Base-by-base conservation (phyloP, 345 rosid genomes). In the Kandelia obovata region DNA sequence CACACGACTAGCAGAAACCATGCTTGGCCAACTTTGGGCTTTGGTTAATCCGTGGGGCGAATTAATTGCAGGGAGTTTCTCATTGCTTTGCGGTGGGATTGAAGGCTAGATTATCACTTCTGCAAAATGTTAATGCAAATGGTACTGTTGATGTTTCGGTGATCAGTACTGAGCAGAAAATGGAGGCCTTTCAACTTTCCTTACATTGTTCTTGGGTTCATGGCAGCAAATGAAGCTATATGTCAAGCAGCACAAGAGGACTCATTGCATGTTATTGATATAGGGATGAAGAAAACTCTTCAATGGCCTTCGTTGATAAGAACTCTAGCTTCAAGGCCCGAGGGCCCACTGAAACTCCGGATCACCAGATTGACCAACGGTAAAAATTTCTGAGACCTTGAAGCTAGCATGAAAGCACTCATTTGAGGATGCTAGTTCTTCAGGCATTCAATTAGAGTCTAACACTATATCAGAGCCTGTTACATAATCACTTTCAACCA, bases 171-270 rank as follows among this genome's bases (percentile, higher is more conserved):
- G 81, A 77, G 72, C 82, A 88, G 72, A 83, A 82, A 67, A 65
- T 74, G 75, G 89, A 88, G 58, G 89, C 89, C 61, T 84, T 84
- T 72, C 90, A 80, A 11, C 86, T 86, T 27, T 69, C 92, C 92
- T 20, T 88, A 77, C 70, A 52, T 84, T 53, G 80, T 87, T 37
- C 78, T 84, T 55, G 90, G 90, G 62, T 83, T 76, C 85, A 66
- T 86, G 85, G 86, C 86, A 21, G 86, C 88, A 56, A 86, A 84
- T 70, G 90, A 84, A 62, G 92, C 87, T 17, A 88, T 88, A 62
- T 68, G 72, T 51, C 79, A 80, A 68, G 90, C 86, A 51, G 77
- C 87, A 63, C 73, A 77, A 60, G 88, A 78, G 26, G 80, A 83
- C 16, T 73, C 70, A 1, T 28, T 88, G 67, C 88, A 86, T 62